phyloP scores from a whole-genome alignment of 495 filamentous ascomycete species.

The Diplogelasinospora grovesii region DNA sequence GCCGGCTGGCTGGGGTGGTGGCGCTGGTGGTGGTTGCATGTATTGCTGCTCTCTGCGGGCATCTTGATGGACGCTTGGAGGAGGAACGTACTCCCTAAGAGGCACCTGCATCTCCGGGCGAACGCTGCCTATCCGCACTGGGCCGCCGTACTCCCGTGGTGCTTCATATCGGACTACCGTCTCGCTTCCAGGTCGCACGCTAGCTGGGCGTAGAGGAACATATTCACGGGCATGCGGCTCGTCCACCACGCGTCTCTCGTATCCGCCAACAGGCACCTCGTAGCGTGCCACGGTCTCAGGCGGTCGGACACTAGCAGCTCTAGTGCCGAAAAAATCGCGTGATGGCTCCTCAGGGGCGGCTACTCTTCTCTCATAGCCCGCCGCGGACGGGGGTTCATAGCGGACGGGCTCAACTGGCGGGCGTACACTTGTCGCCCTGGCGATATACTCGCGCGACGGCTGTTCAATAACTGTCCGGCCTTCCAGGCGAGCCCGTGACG shows the following conservation, averaged over 20 bases:
- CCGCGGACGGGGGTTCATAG: slow-evolving; percentile 44
- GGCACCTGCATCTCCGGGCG: slow-evolving; percentile 34
- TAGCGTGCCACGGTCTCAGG: slow-evolving; percentile 46
- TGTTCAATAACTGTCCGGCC: slow-evolving; percentile 28
- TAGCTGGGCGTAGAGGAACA: slow-evolving; percentile 18
- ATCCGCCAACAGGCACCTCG: slow-evolving; percentile 33
- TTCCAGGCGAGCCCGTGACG: slow-evolving; percentile 28
- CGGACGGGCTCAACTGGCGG: slow-evolving; percentile 29
- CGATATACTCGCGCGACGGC: slow-evolving; percentile 45
- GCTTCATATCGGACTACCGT: slow-evolving; percentile 15
- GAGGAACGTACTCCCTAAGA: slow-evolving; percentile 37
- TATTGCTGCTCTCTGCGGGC: slow-evolving; percentile 31
- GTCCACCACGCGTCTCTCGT: slow-evolving; percentile 46
- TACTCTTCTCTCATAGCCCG: slow-evolving; percentile 21
- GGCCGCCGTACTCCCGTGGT: slow-evolving; percentile 15
- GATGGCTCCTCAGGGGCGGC: slow-evolving; percentile 35
- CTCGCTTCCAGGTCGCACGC: slow-evolving; percentile 20
- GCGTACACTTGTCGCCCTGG: slow-evolving; percentile 34
- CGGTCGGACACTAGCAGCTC: slow-evolving; percentile 53
- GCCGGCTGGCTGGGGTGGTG: slow-evolving; percentile 13
- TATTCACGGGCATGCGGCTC: slow-evolving; percentile 23
- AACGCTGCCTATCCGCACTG: slow-evolving; percentile 30
- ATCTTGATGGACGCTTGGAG: slow-evolving; percentile 29
- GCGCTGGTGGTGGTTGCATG: slow-evolving; percentile 22
- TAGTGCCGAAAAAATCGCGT: slow-evolving; percentile 41